Conservation (phyloP, 257 asterid species). For the Penstemon newberryi region DNA sequence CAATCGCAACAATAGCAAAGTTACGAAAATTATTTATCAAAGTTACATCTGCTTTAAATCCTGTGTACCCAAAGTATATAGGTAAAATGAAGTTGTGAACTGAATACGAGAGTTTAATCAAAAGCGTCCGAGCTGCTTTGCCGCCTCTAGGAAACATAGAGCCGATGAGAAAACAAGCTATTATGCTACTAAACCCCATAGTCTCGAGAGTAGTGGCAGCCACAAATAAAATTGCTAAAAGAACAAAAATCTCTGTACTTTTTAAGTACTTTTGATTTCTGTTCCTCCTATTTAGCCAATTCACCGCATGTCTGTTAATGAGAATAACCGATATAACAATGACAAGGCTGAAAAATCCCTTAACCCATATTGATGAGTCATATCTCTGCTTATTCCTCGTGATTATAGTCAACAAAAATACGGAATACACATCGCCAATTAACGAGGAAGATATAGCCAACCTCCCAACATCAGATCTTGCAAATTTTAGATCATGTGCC, state of each 20-base stretch:
- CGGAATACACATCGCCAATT: constrained; percentile 73
- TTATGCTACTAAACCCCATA: constrained; percentile 77
- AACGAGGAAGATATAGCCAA: constrained; percentile 77
- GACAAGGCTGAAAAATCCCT: constrained; percentile 41
- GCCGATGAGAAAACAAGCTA: constrained; percentile 80
- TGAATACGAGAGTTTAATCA: constrained; percentile 69
- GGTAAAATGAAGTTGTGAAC: constrained; percentile 89
- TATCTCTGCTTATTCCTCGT: constrained; percentile 39
- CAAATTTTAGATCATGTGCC: constrained; percentile 82
- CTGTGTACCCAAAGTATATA: constrained; percentile 86
- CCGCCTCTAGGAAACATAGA: constrained; percentile 93
- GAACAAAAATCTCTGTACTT: constrained; percentile 60
- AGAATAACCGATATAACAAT: constrained; percentile 51
- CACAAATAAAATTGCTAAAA: constrained; percentile 67
- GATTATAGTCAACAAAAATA: constrained; percentile 53
- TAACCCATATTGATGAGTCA: constrained; percentile 36
- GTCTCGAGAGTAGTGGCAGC: constrained; percentile 74
- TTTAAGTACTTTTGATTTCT: constrained; percentile 74
- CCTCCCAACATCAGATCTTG: constrained; percentile 77
- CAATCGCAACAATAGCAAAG: constrained; percentile 48
- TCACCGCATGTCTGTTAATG: constrained; percentile 49
- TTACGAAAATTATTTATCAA: constrained; percentile 49
- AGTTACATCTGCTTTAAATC: constrained; percentile 79
- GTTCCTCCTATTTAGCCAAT: constrained; percentile 78
- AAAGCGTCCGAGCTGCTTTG: constrained; percentile 79